A percentile compares a stretch with the other conserved stretches of the same genome.
Conservation (phyloP, 192 early-diverging fungal genomes). For the Coemansia sp. region DNA sequence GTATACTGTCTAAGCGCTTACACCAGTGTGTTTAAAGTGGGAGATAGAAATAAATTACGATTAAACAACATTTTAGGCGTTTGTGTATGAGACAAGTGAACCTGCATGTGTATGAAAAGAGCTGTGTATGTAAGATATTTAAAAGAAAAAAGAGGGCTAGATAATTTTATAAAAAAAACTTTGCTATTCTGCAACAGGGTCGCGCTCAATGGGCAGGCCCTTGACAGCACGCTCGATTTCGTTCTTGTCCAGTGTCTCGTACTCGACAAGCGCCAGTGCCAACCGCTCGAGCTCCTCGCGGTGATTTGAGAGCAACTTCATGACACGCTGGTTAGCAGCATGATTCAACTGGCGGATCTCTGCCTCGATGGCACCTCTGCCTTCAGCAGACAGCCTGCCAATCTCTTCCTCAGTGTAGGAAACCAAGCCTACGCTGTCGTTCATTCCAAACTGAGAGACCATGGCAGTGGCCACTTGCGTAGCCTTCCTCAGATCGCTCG, state of each 20-base stretch:
- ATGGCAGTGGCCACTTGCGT: conserved; percentile 88
- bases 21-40: conserved; percentile 5
- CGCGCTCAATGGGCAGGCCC: conserved; percentile 56
- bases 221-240: conserved; percentile 73
- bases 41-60: conserved; percentile 6
- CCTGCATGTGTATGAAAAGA: not conserved
- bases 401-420: conserved; percentile 78
- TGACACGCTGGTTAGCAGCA: conserved; percentile 71
- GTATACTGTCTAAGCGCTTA: not conserved
- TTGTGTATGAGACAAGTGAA: no score
- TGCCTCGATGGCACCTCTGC: conserved; percentile 81
- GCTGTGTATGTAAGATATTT: not conserved
- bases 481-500: conserved; percentile 89
- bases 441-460: conserved; percentile 95
- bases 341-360: conserved; percentile 82
- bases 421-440: conserved; percentile 87
- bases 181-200: conserved; percentile 17
- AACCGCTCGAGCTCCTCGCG: conserved; percentile 88
- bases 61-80: not conserved
- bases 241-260: conserved; percentile 89
- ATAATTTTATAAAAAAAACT: not conserved
- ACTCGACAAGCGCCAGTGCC: conserved; percentile 90
- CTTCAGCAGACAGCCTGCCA: conserved; percentile 67
- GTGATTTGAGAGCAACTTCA: conserved; percentile 70
- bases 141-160: not conserved